These are phyloP conservation scores for Cladosporium cucumerinum DNA, from an alignment of 2,329 filamentous ascomycete genomes.

Conservation along the genomic window DNA sequence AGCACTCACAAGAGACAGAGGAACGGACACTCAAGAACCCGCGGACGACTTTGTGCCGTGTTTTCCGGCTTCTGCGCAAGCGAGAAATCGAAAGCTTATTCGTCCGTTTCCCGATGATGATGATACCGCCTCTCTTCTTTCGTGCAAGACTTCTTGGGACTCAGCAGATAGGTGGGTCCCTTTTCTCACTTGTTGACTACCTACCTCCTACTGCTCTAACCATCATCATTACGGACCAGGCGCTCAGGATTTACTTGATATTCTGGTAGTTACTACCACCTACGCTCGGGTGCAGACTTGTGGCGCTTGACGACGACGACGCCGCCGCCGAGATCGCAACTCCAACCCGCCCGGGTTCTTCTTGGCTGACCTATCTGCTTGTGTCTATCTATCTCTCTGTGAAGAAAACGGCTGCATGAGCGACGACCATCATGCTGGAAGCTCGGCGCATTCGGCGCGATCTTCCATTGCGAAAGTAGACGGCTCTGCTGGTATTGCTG, in stretches of 20 bases:
- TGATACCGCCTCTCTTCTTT: background rate
- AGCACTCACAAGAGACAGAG: background rate
- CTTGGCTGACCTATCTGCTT: background rate
- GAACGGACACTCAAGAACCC: background rate
- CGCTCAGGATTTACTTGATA: no score
- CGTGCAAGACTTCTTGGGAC: background rate
- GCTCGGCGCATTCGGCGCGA: slow-evolving; percentile 1
- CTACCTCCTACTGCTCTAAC: background rate
- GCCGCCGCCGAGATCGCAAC: background rate
- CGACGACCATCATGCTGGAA: background rate
- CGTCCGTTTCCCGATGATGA: background rate
- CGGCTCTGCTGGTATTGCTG: slow-evolving; percentile 21
- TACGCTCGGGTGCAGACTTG: background rate
- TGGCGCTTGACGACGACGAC: background rate
- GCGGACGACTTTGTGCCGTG: background rate
- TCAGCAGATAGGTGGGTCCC: background rate
- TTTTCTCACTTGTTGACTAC: background rate
- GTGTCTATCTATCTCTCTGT: background rate
- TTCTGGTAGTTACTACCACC: background rate
- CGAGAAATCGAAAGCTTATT: background rate
- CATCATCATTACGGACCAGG: background rate
- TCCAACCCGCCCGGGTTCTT: background rate
- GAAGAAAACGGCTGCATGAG: slow-evolving; percentile 9
- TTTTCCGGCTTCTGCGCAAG: background rate
- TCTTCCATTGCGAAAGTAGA: slow-evolving; percentile 21